These are phyloP conservation scores for Emmonsia crescens DNA, from an alignment of 2,329 filamentous ascomycete genomes.

Conservation along the genomic window DNA sequence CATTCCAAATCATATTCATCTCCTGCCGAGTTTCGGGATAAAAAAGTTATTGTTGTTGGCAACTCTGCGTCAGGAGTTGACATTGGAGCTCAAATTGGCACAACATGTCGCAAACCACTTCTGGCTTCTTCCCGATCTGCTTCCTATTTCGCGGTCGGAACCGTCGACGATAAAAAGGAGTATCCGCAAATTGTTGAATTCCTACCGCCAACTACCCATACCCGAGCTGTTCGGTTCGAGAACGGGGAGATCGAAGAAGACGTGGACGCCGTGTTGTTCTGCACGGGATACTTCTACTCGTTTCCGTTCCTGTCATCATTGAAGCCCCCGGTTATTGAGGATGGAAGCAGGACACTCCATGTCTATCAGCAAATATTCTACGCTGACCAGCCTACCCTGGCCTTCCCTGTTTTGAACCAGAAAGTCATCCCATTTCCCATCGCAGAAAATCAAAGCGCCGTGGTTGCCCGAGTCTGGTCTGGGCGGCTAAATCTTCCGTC, in stretches of 20 bases:
- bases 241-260: slow-evolving; percentile 54
- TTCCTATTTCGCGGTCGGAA: slow-evolving; percentile 33
- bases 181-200: slow-evolving; percentile 45
- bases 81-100: slow-evolving; percentile 64
- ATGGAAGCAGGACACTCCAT: slow-evolving; percentile 59
- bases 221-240: slow-evolving; percentile 54
- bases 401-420: slow-evolving; percentile 64
- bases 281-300: slow-evolving; percentile 80
- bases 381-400: slow-evolving; percentile 63
- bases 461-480: slow-evolving; percentile 67
- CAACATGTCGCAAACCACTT: slow-evolving; percentile 48
- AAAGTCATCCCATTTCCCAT: slow-evolving; percentile 82
- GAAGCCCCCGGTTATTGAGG: slow-evolving; percentile 49
- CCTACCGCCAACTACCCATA: slow-evolving; percentile 39
- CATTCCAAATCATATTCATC: slow-evolving; percentile 74
- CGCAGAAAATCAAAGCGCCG: slow-evolving; percentile 66
- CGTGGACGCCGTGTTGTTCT: slow-evolving; percentile 71
- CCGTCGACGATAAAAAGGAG: slow-evolving; percentile 45
- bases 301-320: slow-evolving; percentile 57
- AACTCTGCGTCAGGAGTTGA: slow-evolving; percentile 78
- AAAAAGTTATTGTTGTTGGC: slow-evolving; percentile 74
- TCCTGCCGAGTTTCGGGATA: slow-evolving; percentile 50
- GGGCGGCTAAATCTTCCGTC: slow-evolving; percentile 57
- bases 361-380: slow-evolving; percentile 74
- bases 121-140: slow-evolving; percentile 51